These are phyloP conservation scores for Chaetomidium leptoderma DNA, from an alignment of 495 filamentous ascomycete genomes.

Conservation along the genomic window DNA sequence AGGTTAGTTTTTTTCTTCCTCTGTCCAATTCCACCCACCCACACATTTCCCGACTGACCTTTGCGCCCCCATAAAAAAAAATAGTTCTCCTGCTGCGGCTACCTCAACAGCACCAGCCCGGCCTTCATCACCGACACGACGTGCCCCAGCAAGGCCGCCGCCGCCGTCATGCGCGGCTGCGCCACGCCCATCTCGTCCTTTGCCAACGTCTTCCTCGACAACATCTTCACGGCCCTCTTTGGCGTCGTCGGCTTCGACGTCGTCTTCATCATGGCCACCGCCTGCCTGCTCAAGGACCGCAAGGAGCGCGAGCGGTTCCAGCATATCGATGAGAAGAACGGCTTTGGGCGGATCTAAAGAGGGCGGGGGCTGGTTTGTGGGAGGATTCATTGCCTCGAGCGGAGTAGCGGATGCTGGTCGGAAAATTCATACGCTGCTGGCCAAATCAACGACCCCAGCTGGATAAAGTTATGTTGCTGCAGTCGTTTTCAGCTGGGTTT, in stretches of 20 bases:
- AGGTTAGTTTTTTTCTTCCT: constrained; percentile 41
- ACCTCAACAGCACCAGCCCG: constrained; percentile 60
- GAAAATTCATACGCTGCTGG: too few relatives aligned
- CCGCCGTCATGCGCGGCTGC: constrained; percentile 63
- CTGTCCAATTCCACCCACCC: not conserved
- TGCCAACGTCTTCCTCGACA: constrained; percentile 62
- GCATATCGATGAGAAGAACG: constrained; percentile 68
- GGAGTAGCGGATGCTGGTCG: not conserved
- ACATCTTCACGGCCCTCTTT: constrained; percentile 71
- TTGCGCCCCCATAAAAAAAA: not conserved
- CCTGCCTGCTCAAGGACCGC: constrained; percentile 66
- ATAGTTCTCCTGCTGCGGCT: constrained; percentile 73
- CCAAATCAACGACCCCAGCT: too few relatives aligned
- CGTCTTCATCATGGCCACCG: constrained; percentile 59
- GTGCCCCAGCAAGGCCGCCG: constrained; percentile 59
- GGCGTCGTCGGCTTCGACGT: constrained; percentile 67
- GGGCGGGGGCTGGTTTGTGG: not conserved
- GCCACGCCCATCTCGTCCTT: constrained; percentile 57
- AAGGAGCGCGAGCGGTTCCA: constrained; percentile 67
- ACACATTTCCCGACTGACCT: not conserved
- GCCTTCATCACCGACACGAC: constrained; percentile 57
- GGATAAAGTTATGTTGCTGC: not conserved
- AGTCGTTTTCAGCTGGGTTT: not conserved
- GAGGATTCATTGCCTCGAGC: not conserved
- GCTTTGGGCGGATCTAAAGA: constrained; percentile 37